Conservation (phyloP, 176 grass and related monocot genomes). For the Urochloa ruziziensis region DNA sequence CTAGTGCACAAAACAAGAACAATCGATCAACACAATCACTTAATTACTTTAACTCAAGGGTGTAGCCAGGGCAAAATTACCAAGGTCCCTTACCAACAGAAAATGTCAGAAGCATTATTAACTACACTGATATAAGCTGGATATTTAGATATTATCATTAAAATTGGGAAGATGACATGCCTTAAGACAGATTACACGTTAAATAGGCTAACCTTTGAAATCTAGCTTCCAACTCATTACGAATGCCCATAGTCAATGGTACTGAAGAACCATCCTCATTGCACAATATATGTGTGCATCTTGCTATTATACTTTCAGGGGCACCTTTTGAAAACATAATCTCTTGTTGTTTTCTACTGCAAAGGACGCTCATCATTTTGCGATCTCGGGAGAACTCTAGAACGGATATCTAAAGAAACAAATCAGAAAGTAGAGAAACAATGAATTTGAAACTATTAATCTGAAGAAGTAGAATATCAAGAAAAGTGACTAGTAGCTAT, state of each 20-base stretch:
- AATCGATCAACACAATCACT: not conserved
- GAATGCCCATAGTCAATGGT: slow-evolving; percentile 79
- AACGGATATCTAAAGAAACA: slow-evolving; percentile 71
- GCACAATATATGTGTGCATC: slow-evolving; percentile 94
- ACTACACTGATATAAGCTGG: slow-evolving; percentile 4
- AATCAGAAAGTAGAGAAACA: slow-evolving; percentile 26
- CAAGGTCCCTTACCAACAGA: not conserved
- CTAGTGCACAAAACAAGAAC: not conserved
- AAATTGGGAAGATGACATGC: slow-evolving; percentile 9
- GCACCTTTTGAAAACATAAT: slow-evolving; percentile 99
- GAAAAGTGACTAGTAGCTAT: not conserved
- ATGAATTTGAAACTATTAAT: slow-evolving; percentile 24
- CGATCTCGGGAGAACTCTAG: slow-evolving; percentile 95
- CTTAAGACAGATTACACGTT: slow-evolving; percentile 21
- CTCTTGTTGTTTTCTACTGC: slow-evolving; percentile 89
- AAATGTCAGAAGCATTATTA: not conserved
- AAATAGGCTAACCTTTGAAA: slow-evolving; percentile 69
- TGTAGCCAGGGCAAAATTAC: not conserved
- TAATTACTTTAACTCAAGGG: not conserved
- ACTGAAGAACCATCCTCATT: slow-evolving; percentile 93
- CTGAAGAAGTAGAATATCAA: slow-evolving; percentile 20
- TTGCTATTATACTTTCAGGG: slow-evolving; percentile 84
- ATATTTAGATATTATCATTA: slow-evolving; percentile 19
- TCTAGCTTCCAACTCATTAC: slow-evolving; percentile 77
- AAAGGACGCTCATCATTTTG: slow-evolving; percentile 99